These are phyloP conservation scores for Epichloe coenophiala DNA, from an alignment of 2,329 filamentous ascomycete genomes.

Conservation along the genomic window DNA sequence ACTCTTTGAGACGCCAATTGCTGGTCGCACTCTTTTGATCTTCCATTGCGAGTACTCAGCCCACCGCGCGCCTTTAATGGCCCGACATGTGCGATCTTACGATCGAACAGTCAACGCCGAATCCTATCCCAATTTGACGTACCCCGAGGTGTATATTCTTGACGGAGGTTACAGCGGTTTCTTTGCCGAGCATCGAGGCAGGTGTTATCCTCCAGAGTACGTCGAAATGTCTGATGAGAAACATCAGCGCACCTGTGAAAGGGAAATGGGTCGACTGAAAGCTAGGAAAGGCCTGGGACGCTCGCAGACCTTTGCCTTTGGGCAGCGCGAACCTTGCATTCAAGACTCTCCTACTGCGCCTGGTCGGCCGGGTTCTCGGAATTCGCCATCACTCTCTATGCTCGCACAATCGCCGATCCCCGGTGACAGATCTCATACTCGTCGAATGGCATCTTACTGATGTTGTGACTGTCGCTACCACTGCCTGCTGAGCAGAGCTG, in stretches of 20 bases:
- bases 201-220: constrained; percentile 90
- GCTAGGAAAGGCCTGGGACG: constrained; percentile 74
- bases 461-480: constrained; percentile 9
- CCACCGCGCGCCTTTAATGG: constrained; percentile 91
- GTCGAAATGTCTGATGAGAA: constrained; percentile 92
- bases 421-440: constrained; percentile 37
- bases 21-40: constrained; percentile 66
- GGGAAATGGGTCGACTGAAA: constrained; percentile 85
- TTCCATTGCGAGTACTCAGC: constrained; percentile 99
- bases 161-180: constrained; percentile 94
- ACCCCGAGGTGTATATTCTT: constrained; percentile 92
- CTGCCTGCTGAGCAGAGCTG: constrained; percentile 16
- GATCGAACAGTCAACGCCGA: constrained; percentile 79
- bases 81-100: constrained; percentile 78
- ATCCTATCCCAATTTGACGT: constrained; percentile 78
- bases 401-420: constrained; percentile 31
- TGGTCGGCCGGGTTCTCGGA: constrained; percentile 26
- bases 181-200: constrained; percentile 61
- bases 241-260: constrained; percentile 85
- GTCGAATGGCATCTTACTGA: constrained; percentile 54
- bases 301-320: constrained; percentile 92
- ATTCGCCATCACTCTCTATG: constrained; percentile 25
- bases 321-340: constrained; percentile 47
- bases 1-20: constrained; percentile 57
- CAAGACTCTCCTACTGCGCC: constrained; percentile 48